Conservation (phyloP, 805 yeast genomes). For the Jamesozyma rosinii region DNA sequence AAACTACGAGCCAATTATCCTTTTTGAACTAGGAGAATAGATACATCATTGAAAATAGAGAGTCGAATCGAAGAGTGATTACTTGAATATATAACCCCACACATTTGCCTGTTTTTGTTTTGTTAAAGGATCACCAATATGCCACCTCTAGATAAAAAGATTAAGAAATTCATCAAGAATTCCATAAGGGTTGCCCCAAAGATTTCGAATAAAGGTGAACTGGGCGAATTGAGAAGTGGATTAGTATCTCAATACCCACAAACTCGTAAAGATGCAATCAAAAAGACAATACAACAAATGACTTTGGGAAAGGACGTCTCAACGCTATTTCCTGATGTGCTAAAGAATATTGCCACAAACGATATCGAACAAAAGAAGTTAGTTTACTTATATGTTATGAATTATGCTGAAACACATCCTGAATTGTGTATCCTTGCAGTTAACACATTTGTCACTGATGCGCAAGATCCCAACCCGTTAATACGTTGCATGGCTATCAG, state of each 20-base stretch:
- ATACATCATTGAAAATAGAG: too few species aligned
- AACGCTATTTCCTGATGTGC: slow-evolving; percentile 85
- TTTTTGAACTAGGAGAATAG: too few species aligned
- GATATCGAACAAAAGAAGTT: slow-evolving; percentile 94
- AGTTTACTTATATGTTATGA: slow-evolving; percentile 90
- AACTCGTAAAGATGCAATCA: slow-evolving; percentile 93
- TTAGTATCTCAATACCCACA: slow-evolving; percentile 89
- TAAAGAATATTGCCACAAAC: slow-evolving; percentile 93
- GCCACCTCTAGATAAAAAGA: slow-evolving; percentile 31
- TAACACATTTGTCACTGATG: slow-evolving; percentile 88
- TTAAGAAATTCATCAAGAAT: slow-evolving; percentile 29
- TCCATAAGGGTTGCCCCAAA: slow-evolving; percentile 32
- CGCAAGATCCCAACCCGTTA: slow-evolving; percentile 93
- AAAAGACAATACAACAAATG: slow-evolving; percentile 95
- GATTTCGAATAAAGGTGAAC: slow-evolving; percentile 49
- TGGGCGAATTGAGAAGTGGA: slow-evolving; percentile 84
- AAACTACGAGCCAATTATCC: too few species aligned
- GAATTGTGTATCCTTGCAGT: slow-evolving; percentile 93
- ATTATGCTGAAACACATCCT: slow-evolving; percentile 93
- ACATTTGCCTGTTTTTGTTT: neutral
- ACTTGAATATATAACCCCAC: too few species aligned
- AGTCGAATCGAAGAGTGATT: too few species aligned
- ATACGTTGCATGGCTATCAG: slow-evolving; percentile 93
- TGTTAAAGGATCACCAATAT: slow-evolving; percentile 6
- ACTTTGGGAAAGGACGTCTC: slow-evolving; percentile 95